Base-by-base conservation (phyloP, 441 rosid genomes). In the Adansonia gregorii region DNA sequence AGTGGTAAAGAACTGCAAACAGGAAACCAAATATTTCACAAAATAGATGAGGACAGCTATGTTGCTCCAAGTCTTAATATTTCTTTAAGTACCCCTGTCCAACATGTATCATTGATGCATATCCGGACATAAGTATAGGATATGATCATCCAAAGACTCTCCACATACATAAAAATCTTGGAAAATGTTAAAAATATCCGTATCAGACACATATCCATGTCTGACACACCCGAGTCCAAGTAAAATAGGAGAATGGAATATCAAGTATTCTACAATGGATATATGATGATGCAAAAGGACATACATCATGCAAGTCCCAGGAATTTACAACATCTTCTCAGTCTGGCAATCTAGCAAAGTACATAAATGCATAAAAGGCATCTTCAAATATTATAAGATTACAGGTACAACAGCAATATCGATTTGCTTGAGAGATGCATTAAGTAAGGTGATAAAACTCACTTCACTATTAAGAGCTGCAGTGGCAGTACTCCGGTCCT, bases 391-490 rank as follows among this genome's bases (percentile, higher is more conserved):
- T 27, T 27, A 49, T 49, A 69, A 52, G 43, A 24, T 69, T 68
- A 46, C 14, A 52, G 46, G 45, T 71, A 15, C 48, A 5, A 45
- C 6, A n/a, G 3, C 12, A 55, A 41, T 19, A 77, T 58, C 19
- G 35, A 7, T 58, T 49, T 55, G 20, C 78, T 67, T 19, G 59
- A 45, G 15, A 58, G 70, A 72, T 48, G 56, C 8, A 22, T 19
- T 15, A 2, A 2, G 27, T 11, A 63, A 35, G 75, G 2, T 56
- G 78, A 48, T 54, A 74, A 45, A 55, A 84, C 97, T 85, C 80
- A 92, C 98, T 82, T 89, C 94, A 81, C 89, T 85, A 78, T 79
- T 87, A 61, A 95, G 85, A 77, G 98, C 94, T 8, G 90, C 83
- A 49, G 88, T 83, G 60, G 94, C 92, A 31, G 97, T 89, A 82